phyloP scores from a whole-genome alignment of 2,329 filamentous ascomycete genomes.

The Magnaporthales sp. region DNA sequence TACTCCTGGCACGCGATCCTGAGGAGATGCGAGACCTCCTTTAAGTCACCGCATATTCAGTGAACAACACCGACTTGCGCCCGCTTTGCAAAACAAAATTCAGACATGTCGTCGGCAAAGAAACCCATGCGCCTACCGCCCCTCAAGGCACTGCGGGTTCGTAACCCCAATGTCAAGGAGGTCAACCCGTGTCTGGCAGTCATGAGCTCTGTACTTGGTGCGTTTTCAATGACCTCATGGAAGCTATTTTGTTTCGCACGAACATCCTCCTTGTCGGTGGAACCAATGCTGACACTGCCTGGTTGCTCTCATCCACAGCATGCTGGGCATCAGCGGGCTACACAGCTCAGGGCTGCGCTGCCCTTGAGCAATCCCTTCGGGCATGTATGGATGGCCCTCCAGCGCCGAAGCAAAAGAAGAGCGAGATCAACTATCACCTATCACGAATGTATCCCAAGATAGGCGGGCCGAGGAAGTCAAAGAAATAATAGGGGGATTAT shows the following conservation, averaged over 20 bases:
- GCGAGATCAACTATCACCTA: constrained; percentile 90
- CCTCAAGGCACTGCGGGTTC: constrained; percentile 44
- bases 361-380: constrained; percentile 51
- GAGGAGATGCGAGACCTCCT: neutral
- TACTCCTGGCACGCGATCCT: too few relatives aligned
- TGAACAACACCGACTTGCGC: neutral
- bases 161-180: constrained; percentile 38
- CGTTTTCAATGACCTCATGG: constrained; percentile 10
- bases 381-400: constrained; percentile 72
- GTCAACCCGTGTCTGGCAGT: constrained; percentile 45
- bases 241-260: neutral
- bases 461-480: constrained; percentile 45
- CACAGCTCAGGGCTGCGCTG: constrained; percentile 48
- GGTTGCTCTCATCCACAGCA: constrained; percentile 36
- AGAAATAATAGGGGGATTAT: constrained; percentile 9
- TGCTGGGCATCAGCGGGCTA: constrained; percentile 79
- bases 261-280: neutral
- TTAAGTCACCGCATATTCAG: neutral
- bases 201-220: constrained; percentile 51
- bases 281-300: neutral
- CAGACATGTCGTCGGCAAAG: constrained; percentile 32
- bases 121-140: constrained; percentile 51
- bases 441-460: constrained; percentile 65
- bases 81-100: neutral
- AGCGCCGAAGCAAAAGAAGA: constrained; percentile 40